Percentiles rank a stretch among this genome's conserved stretches.
Evolutionary conservation across 139 green algal genomes (phyloP).

Genomic region (Mesostigma viride): DNA sequence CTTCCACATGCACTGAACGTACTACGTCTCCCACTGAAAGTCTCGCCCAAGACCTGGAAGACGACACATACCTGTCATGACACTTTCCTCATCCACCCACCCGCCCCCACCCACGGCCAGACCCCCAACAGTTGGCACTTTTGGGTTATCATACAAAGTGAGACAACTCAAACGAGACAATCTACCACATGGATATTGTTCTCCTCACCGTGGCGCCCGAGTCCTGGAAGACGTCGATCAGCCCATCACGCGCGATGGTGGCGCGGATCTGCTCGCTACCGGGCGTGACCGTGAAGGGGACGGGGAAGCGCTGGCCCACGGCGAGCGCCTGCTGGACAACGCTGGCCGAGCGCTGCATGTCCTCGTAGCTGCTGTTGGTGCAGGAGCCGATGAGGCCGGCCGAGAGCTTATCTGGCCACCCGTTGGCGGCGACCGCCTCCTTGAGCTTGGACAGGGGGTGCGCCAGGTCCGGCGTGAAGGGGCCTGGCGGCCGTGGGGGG

Average conservation of each 20-base stretch:
- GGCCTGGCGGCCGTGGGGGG: no score
- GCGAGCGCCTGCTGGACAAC: slow-evolving; percentile 69
- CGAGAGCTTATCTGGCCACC: slow-evolving; percentile 55
- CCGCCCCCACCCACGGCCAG: no score
- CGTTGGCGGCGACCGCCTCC: no score
- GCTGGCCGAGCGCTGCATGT: slow-evolving; percentile 74
- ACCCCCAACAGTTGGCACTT: no score
- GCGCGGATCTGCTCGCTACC: slow-evolving; percentile 86
- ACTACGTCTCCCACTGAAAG: no score
- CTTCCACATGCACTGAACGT: no score
- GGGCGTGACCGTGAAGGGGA: slow-evolving; percentile 84
- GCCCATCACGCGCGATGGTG: slow-evolving; percentile 78
- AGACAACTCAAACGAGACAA: slow-evolving; percentile 18
- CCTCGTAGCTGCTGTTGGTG: slow-evolving; percentile 89
- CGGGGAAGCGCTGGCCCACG: slow-evolving; percentile 63
- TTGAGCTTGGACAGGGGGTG: no score
- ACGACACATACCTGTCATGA: no score
- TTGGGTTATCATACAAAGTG: no score
- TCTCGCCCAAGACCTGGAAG: no score
- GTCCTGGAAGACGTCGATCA: slow-evolving; percentile 81
- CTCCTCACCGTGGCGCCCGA: slow-evolving; percentile 79
- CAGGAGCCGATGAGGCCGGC: slow-evolving; percentile 83
- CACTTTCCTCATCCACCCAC: no score
- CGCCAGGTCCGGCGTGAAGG: slow-evolving; percentile 37
- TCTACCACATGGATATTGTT: no score